Evolutionary conservation across 805 yeast genomes (phyloP), one percentile per base, ranked within the genome.

Genomic region (Starmerella floricola): DNA sequence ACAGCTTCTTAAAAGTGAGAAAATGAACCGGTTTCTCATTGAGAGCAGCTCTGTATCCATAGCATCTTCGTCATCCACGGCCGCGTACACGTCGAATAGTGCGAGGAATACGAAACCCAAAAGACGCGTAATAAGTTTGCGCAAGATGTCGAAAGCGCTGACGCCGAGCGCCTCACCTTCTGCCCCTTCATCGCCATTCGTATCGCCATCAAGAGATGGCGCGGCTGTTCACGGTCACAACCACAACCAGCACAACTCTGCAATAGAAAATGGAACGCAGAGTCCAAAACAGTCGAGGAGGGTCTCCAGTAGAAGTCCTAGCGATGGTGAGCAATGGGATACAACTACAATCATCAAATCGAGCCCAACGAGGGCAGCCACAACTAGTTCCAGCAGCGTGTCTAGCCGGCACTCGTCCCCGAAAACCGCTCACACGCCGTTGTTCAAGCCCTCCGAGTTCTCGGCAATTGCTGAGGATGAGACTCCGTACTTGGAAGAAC

Each of bases 41-140:
- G 35, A 32, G 21, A 16, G 35, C 23, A 32, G 35, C 19, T 32
- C 35, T 8, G 23, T 32, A 5, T 13, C 31, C 15, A 15, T 18
- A 6, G 15, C 35, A 17, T 32, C n/a, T n/a, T n/a, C 35, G 15
- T 15, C 35, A 32, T 32, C 35, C 5, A 32, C 15, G 13, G 32
- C 18, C 6, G 16, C 18, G 12, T 16, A 30, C 32, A n/a, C 8
- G 8, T 6, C 16, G 32, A 16, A n/a, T 8, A 15, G 18, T n/a
- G 15, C 15, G 23, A 15, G 35, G 8, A 15, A 19, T 13, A 6
- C 13, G 20, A 8, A 13, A 13, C 52, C 49, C 1, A 40, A 40
- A 23, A 41, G 53, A 0, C 46, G 53, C 1, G 49, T 43, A 3
- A 48, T 50, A 34, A 44, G 44, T 16, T 38, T 49, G 17, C 46